Conservation (phyloP, 805 yeast genomes). For the Ascoidea rubescens region DNA sequence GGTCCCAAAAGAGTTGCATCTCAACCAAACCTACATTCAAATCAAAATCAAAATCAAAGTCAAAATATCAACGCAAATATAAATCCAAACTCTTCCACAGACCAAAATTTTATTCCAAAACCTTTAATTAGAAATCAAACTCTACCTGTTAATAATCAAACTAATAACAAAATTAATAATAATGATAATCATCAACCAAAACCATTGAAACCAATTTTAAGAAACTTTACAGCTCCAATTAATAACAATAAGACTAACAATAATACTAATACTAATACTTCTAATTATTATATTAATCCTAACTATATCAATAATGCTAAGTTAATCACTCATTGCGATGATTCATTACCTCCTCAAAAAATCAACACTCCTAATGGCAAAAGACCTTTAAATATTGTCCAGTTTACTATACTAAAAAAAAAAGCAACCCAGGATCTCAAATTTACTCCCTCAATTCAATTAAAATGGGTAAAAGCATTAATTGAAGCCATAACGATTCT, state of each 20-base stretch:
- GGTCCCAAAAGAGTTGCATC: background rate
- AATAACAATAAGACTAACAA: background rate
- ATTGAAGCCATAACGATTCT: conserved; percentile 31
- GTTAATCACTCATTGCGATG: too few species aligned
- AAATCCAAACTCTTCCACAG: background rate
- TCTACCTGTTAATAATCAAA: background rate
- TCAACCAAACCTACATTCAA: background rate
- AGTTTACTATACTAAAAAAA: conserved; percentile 4
- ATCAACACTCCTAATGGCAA: conserved; percentile 1
- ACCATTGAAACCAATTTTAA: background rate
- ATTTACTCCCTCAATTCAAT: conserved; percentile 39
- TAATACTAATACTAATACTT: background rate
- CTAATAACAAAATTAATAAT: background rate
- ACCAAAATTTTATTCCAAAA: background rate
- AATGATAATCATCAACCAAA: background rate
- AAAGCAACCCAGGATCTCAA: conserved; percentile 8
- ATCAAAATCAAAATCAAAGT: background rate
- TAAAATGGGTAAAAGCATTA: conserved; percentile 47
- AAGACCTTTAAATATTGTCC: conserved; percentile 6
- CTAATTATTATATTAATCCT: background rate
- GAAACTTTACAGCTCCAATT: background rate
- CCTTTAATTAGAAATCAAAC: background rate
- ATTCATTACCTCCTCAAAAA: background rate
- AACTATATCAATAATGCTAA: conserved; percentile 1
- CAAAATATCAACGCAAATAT: too few species aligned